Percentiles rank a stretch among this genome's conserved stretches.
These are phyloP conservation scores for Crithidia bombi DNA, from an alignment of 208 protist species.

Conservation along the genomic window DNA sequence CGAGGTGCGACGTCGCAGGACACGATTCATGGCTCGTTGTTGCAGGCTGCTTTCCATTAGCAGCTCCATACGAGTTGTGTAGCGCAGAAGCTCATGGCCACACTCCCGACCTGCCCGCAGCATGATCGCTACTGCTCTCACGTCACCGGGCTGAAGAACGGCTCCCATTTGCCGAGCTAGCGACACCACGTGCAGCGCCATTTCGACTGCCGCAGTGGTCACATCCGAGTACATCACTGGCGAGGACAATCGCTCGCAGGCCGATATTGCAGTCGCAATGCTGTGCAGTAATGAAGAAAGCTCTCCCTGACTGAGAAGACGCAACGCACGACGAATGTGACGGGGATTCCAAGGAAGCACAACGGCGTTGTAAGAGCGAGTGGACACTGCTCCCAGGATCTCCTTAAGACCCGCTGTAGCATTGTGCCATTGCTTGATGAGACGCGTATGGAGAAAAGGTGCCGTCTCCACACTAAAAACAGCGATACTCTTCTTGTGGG, in stretches of 20 bases:
- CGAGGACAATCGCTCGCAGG: slow-evolving; percentile 24
- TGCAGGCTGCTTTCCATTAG: slow-evolving; percentile 66
- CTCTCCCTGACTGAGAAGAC: slow-evolving; percentile 45
- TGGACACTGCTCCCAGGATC: slow-evolving; percentile 36
- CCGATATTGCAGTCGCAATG: slow-evolving; percentile 22
- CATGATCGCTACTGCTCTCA: slow-evolving; percentile 49
- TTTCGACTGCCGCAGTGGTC: slow-evolving; percentile 47
- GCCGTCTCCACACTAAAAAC: slow-evolving; percentile 73
- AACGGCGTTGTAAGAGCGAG: slow-evolving; percentile 28
- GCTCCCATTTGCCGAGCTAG: slow-evolving; percentile 69
- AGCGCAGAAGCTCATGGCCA: slow-evolving; percentile 55
- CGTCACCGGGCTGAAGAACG: slow-evolving; percentile 40
- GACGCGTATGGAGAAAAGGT: slow-evolving; percentile 66
- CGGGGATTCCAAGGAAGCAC: slow-evolving; percentile 71
- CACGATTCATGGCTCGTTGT: slow-evolving; percentile 46
- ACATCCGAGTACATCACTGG: slow-evolving; percentile 38
- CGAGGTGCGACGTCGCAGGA: slow-evolving; percentile 37
- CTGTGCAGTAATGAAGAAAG: slow-evolving; percentile 36
- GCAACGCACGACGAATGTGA: slow-evolving; percentile 69
- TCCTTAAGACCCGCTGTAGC: slow-evolving; percentile 51
- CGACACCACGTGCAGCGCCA: slow-evolving; percentile 70
- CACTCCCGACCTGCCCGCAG: slow-evolving; percentile 63
- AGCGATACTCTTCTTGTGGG: slow-evolving; percentile 19
- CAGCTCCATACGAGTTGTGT: slow-evolving; percentile 60
- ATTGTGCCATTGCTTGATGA: slow-evolving; percentile 88